phyloP scores from a whole-genome alignment of 139 green algal species.

The Marvania coccoides region DNA sequence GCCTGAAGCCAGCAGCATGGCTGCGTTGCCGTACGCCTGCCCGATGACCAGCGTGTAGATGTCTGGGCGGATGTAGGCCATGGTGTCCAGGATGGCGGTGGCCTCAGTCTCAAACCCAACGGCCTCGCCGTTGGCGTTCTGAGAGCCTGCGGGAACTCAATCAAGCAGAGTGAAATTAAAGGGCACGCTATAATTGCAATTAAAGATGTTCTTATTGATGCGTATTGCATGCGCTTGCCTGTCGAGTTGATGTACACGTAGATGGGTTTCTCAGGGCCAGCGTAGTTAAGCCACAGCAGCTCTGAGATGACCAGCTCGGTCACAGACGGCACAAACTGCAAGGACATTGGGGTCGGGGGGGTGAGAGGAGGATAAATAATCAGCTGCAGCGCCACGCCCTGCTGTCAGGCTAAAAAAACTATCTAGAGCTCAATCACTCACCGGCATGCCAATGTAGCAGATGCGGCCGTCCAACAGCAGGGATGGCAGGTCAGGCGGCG shows the following conservation, averaged over 20 bases:
- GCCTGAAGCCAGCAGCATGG: slow-evolving; percentile 83
- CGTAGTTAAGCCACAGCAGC: slow-evolving; percentile 80
- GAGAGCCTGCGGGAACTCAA: slow-evolving; percentile 29
- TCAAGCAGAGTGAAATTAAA: too few species aligned
- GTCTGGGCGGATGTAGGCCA: slow-evolving; percentile 68
- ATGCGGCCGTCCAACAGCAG: slow-evolving; percentile 81
- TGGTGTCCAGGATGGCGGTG: slow-evolving; percentile 82
- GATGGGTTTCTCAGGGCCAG: slow-evolving; percentile 61
- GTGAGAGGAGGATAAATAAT: background rate
- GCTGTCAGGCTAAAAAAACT: background rate
- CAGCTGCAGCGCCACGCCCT: background rate
- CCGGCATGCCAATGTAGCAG: slow-evolving; percentile 82
- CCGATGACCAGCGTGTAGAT: slow-evolving; percentile 80
- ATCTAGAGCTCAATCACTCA: slow-evolving; percentile 15
- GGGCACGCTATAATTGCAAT: background rate
- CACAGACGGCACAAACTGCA: slow-evolving; percentile 78
- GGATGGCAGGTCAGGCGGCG: slow-evolving; percentile 79
- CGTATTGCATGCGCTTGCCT: slow-evolving; percentile 18
- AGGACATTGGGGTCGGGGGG: background rate
- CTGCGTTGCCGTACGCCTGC: slow-evolving; percentile 81
- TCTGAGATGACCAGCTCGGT: slow-evolving; percentile 82
- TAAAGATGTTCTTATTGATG: background rate
- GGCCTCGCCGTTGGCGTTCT: slow-evolving; percentile 30
- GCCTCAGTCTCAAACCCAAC: slow-evolving; percentile 87
- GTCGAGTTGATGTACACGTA: slow-evolving; percentile 90